Conservation (phyloP, 345 rosid genomes). For the Trapa incisa region DNA sequence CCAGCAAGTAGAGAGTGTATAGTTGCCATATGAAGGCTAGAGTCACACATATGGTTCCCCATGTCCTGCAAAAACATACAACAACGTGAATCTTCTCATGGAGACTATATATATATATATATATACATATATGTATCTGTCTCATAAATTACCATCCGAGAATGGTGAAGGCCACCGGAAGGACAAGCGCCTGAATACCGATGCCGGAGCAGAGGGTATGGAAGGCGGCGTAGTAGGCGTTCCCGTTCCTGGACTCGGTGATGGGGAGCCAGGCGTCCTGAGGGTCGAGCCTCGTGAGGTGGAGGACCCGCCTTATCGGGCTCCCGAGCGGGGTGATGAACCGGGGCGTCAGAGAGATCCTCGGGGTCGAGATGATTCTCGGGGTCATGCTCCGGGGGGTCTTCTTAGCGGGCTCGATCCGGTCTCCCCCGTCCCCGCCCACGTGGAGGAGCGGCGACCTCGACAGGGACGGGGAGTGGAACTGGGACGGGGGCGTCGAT, state of each 20-base stretch:
- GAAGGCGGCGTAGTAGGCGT: conserved; percentile 63
- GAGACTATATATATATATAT: too few relatives aligned
- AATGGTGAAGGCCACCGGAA: conserved; percentile 70
- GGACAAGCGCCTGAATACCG: conserved; percentile 75
- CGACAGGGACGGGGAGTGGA: conserved; percentile 57
- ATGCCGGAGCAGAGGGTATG: conserved; percentile 81
- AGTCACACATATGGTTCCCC: conserved; percentile 12
- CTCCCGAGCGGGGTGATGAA: conserved; percentile 53
- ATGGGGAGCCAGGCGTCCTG: conserved; percentile 86
- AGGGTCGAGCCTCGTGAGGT: conserved; percentile 49
- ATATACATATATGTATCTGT: too few relatives aligned
- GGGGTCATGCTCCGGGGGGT: conserved; percentile 31
- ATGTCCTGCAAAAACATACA: conserved; percentile 9
- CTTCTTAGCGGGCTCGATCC: conserved; percentile 22
- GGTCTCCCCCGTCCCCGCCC: conserved; percentile 2
- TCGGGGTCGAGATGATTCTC: conserved; percentile 29
- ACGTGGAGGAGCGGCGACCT: conserved; percentile 43
- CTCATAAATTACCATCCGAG: conserved; percentile 54
- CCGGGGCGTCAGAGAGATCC: conserved; percentile 35
- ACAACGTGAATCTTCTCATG: not conserved
- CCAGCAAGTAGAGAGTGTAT: conserved; percentile 16
- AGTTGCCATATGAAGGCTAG: conserved; percentile 16
- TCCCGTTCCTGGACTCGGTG: conserved; percentile 81
- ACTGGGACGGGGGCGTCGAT: conserved; percentile 63
- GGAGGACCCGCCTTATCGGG: conserved; percentile 39